A percentile compares a stretch with the other conserved stretches of the same genome.
Evolutionary conservation across 225 moss, liverwort and hornwort genomes (phyloP).

Genomic region (Anthoceros angustus): DNA sequence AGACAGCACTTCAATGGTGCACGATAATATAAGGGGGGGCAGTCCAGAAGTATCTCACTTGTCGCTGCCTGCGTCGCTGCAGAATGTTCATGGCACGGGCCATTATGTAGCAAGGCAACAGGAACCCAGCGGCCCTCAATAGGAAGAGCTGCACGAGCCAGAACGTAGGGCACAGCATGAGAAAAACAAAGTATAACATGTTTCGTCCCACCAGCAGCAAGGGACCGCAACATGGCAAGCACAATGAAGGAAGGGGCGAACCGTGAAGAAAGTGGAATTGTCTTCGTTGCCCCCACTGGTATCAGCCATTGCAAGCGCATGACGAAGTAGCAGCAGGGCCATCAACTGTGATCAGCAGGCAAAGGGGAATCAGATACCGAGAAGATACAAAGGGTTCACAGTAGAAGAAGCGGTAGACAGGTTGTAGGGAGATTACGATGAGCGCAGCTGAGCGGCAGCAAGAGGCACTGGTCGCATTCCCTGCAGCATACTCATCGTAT

Average conservation of each 20-base stretch:
- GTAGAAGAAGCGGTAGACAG: not conserved
- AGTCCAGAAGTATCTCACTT: slow-evolving; percentile 12
- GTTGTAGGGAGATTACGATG: slow-evolving; percentile 18
- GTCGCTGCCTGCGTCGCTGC: slow-evolving; percentile 40
- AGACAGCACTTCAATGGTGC: no score
- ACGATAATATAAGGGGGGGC: no score
- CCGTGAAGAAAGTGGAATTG: slow-evolving; percentile 33
- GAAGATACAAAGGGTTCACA: not conserved
- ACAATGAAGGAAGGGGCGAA: slow-evolving; percentile 6
- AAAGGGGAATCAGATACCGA: not conserved
- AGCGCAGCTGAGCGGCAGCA: slow-evolving; percentile 44
- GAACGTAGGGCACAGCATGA: no score
- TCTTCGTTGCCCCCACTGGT: slow-evolving; percentile 27
- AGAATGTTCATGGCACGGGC: slow-evolving; percentile 47
- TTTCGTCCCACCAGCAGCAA: no score
- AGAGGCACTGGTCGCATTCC: slow-evolving; percentile 37
- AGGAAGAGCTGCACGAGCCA: slow-evolving; percentile 25
- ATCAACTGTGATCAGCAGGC: slow-evolving; percentile 19
- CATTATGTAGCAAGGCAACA: slow-evolving; percentile 48
- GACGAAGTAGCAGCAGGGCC: slow-evolving; percentile 38
- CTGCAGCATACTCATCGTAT: slow-evolving; percentile 41
- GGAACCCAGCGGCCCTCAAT: slow-evolving; percentile 34
- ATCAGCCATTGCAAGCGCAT: slow-evolving; percentile 39
- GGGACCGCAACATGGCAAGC: not conserved
- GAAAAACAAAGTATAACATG: not conserved